Evolutionary conservation across 2,329 filamentous ascomycete species (phyloP).

Genomic region (Fusarium mexicanum): DNA sequence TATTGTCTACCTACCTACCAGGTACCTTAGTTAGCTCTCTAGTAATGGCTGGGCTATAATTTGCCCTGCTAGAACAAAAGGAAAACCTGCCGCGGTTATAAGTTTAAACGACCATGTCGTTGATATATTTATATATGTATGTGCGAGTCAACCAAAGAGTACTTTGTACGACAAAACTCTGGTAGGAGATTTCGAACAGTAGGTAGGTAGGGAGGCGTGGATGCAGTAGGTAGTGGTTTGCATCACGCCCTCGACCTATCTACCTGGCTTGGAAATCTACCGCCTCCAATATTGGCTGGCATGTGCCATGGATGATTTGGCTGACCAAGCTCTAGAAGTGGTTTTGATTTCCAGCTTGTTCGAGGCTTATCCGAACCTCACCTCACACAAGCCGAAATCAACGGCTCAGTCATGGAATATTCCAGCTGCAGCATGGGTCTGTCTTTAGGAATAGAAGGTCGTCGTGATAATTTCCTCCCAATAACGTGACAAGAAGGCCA

Average conservation of each 20-base stretch:
- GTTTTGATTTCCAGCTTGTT: background rate
- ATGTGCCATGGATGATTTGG: constrained; percentile 25
- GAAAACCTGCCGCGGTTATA: background rate
- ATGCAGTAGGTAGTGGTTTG: constrained; percentile 16
- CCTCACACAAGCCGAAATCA: background rate
- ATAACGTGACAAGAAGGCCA: background rate
- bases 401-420: background rate
- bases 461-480: background rate
- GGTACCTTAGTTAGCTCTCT: background rate
- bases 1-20: background rate
- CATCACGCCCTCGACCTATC: background rate
- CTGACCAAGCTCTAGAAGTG: constrained; percentile 18
- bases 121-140: background rate
- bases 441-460: background rate
- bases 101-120: background rate
- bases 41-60: background rate
- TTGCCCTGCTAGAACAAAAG: background rate
- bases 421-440: background rate
- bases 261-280: constrained; percentile 11
- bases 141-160: background rate
- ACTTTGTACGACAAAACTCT: background rate
- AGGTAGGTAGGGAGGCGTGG: background rate
- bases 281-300: constrained; percentile 9
- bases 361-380: background rate
- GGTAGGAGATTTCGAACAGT: background rate